phyloP scores from a whole-genome alignment of 2,329 filamentous ascomycete species.

The Raffaelea ambrosiae region DNA sequence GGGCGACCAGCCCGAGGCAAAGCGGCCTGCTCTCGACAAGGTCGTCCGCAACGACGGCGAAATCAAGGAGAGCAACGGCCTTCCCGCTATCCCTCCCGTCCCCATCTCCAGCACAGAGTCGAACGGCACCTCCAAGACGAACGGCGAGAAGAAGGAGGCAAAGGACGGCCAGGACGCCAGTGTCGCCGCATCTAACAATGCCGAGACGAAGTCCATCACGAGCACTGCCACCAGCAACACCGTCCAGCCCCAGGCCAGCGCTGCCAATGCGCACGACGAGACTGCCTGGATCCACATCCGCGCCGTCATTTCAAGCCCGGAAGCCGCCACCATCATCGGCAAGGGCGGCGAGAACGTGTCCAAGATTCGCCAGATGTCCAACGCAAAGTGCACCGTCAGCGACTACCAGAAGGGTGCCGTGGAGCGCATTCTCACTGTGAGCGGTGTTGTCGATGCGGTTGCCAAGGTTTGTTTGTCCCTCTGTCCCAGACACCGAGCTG shows the following conservation, averaged over 20 bases:
- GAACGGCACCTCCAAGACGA: conserved; percentile 41
- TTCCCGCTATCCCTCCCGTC: conserved; percentile 17
- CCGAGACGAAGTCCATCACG: conserved; percentile 42
- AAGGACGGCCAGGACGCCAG: conserved; percentile 56
- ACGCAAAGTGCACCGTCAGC: conserved; percentile 97
- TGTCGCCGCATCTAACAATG: conserved; percentile 61
- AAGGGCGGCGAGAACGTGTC: conserved; percentile 99
- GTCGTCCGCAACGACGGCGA: conserved; percentile 62
- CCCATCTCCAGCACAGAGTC: conserved; percentile 33
- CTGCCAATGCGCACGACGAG: conserved; percentile 67
- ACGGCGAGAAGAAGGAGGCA: conserved; percentile 38
- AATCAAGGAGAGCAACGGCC: conserved; percentile 33
- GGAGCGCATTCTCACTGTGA: conserved; percentile 95
- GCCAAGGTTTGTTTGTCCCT: conserved; percentile 65
- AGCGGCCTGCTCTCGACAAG: conserved; percentile 94
- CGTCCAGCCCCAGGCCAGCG: conserved; percentile 31
- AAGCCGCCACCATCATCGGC: conserved; percentile 95
- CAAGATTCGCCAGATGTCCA: conserved; percentile 88
- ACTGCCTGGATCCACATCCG: conserved; percentile 95
- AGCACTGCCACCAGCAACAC: conserved; percentile 30
- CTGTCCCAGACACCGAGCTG: neutral
- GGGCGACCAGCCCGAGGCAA: conserved; percentile 91
- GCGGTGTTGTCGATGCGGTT: conserved; percentile 89
- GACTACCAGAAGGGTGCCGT: conserved; percentile 96
- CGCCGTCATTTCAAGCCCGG: conserved; percentile 92